phyloP scores from a whole-genome alignment of 768 basidiomycete genomes.

The Suillus occidentalis region DNA sequence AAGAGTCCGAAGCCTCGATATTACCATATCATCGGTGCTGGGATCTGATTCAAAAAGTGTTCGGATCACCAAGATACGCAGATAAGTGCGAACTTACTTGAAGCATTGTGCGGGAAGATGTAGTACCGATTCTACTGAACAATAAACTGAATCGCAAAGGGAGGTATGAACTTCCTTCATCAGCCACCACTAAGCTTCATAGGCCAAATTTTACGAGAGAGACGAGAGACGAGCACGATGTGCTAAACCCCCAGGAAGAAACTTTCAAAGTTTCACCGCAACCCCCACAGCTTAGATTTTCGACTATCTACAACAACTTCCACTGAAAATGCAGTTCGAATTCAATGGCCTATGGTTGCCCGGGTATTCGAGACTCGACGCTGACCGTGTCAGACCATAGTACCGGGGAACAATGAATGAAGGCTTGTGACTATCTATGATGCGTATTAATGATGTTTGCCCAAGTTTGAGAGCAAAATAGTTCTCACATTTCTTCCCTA shows the following conservation, averaged over 20 bases:
- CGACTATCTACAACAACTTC: not conserved
- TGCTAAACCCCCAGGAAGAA: slow-evolving; percentile 1
- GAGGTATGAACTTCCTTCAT: slow-evolving; percentile 10
- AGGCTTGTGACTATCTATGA: not conserved
- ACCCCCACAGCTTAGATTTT: not conserved
- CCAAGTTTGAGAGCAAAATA: not conserved
- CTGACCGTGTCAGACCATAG: not conserved
- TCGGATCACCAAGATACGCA: not conserved
- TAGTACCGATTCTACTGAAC: slow-evolving; percentile 35
- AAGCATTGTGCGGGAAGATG: not conserved
- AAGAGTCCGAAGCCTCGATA: not conserved
- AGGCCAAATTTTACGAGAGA: slow-evolving; percentile 19
- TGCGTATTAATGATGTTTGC: not conserved
- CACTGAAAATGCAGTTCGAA: not conserved
- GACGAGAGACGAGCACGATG: slow-evolving; percentile 27
- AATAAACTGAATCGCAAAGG: slow-evolving; percentile 42
- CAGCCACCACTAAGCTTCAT: slow-evolving; percentile 11
- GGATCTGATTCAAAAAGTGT: not conserved
- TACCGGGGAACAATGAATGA: not conserved
- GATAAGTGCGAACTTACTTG: not conserved
- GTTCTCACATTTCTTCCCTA: not conserved
- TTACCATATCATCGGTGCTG: not conserved
- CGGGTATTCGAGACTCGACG: not conserved
- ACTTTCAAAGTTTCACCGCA: not conserved
- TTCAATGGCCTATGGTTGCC: not conserved